These are phyloP conservation scores for Pascua sp. DNA, from an alignment of 1,284 basidiomycete genomes.

Conservation along the genomic window DNA sequence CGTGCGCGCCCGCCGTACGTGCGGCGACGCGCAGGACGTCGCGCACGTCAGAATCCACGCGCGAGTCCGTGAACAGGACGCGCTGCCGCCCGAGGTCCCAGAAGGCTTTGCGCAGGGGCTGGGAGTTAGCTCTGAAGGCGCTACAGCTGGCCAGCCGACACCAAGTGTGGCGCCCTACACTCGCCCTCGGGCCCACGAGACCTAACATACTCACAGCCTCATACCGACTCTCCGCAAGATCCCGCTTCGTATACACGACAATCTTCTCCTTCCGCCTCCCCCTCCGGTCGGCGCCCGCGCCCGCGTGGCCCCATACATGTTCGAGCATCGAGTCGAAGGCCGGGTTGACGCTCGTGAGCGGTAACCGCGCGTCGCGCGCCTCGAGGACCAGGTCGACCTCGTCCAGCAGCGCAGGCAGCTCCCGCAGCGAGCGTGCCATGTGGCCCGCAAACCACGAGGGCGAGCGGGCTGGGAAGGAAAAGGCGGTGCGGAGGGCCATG, in stretches of 20 bases:
- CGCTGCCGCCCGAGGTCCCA: conserved; percentile 49
- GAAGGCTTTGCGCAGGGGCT: conserved; percentile 53
- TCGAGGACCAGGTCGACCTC: conserved; percentile 90
- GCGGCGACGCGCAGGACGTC: conserved; percentile 51
- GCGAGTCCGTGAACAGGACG: conserved; percentile 55
- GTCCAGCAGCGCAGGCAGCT: conserved; percentile 70
- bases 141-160: too few species aligned
- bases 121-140: neutral
- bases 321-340: conserved; percentile 66
- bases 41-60: conserved; percentile 51
- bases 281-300: conserved; percentile 31
- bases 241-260: conserved; percentile 89
- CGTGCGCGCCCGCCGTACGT: conserved; percentile 2
- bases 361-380: conserved; percentile 85
- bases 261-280: conserved; percentile 63
- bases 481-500: conserved; percentile 22
- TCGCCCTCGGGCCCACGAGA: too few species aligned
- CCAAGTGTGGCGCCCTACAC: too few species aligned
- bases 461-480: conserved; percentile 53
- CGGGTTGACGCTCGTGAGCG: conserved; percentile 88
- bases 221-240: conserved; percentile 80
- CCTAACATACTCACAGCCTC: conserved; percentile 61
- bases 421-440: conserved; percentile 82
- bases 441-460: conserved; percentile 97
- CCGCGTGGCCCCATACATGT: conserved; percentile 33